These are phyloP conservation scores for Rhodotorula toruloides DNA, from an alignment of 768 basidiomycete genomes.

Conservation along the genomic window DNA sequence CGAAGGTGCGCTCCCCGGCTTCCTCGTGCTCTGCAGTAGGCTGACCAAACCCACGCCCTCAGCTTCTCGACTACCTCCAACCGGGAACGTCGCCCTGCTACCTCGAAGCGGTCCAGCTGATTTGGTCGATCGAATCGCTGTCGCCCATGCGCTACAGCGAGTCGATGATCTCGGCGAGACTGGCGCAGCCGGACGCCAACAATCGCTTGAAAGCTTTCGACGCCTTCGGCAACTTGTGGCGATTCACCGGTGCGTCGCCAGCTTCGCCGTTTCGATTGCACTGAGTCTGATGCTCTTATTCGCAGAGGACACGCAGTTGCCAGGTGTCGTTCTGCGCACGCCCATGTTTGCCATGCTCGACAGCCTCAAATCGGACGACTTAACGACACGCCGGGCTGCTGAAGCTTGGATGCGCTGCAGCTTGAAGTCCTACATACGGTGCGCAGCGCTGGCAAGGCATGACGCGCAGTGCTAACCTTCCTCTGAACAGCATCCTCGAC, in stretches of 20 bases:
- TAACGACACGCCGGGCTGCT: slow-evolving; percentile 66
- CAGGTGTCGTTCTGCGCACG: slow-evolving; percentile 74
- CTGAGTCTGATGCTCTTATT: neutral
- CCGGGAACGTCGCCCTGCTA: slow-evolving; percentile 61
- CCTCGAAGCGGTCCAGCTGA: slow-evolving; percentile 67
- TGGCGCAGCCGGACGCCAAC: slow-evolving; percentile 56
- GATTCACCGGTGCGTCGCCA: slow-evolving; percentile 62
- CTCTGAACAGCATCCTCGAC: slow-evolving; percentile 66
- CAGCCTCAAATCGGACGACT: slow-evolving; percentile 69
- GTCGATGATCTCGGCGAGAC: slow-evolving; percentile 66
- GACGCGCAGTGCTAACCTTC: neutral
- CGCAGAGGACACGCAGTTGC: slow-evolving; percentile 70
- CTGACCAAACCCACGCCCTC: slow-evolving; percentile 19
- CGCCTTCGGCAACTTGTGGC: slow-evolving; percentile 88
- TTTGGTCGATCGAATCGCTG: slow-evolving; percentile 70
- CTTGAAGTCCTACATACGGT: slow-evolving; percentile 86
- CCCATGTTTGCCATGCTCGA: slow-evolving; percentile 86
- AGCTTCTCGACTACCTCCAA: slow-evolving; percentile 70
- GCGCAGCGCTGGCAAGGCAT: slow-evolving; percentile 28
- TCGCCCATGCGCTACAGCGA: slow-evolving; percentile 61
- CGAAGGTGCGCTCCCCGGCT: slow-evolving; percentile 47
- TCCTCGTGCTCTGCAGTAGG: neutral
- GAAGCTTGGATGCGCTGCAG: slow-evolving; percentile 98
- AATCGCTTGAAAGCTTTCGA: slow-evolving; percentile 63
- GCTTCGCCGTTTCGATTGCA: too few species aligned